Evolutionary conservation across 805 yeast species (phyloP).

Genomic region (Priceomyces castillae): DNA sequence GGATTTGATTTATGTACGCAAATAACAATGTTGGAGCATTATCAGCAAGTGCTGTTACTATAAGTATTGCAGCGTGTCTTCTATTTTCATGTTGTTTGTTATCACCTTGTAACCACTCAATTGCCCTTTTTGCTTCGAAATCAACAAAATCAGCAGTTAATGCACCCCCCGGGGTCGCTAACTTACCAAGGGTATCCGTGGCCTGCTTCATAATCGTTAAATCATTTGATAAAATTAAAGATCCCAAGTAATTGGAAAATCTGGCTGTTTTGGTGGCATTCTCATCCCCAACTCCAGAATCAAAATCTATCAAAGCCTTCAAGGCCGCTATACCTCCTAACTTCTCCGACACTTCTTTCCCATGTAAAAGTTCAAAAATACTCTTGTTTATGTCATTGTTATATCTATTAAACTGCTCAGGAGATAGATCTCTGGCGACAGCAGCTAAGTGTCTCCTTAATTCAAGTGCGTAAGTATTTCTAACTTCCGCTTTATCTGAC

Average conservation of each 20-base stretch:
- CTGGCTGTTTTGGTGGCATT: constrained; percentile 85
- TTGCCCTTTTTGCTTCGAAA: constrained; percentile 80
- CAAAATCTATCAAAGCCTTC: constrained; percentile 80
- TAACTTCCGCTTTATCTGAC: constrained; percentile 40
- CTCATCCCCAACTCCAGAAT: constrained; percentile 72
- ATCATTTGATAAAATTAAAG: constrained; percentile 78
- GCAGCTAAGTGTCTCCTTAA: constrained; percentile 66
- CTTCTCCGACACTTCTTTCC: constrained; percentile 66
- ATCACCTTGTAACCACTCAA: constrained; percentile 90
- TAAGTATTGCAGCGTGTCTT: constrained; percentile 86
- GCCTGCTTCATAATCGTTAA: constrained; percentile 83
- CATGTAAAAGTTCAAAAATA: constrained; percentile 80
- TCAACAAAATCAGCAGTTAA: constrained; percentile 91
- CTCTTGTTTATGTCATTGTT: constrained; percentile 84
- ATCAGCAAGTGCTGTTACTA: constrained; percentile 77
- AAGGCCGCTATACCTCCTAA: constrained; percentile 92
- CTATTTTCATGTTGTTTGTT: constrained; percentile 69
- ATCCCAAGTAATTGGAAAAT: constrained; percentile 82
- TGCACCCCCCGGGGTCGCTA: constrained; percentile 87
- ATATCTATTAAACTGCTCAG: constrained; percentile 78
- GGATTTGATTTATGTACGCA: constrained; percentile 70
- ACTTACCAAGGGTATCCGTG: constrained; percentile 79
- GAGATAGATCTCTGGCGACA: constrained; percentile 74
- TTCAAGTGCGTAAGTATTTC: constrained; percentile 62
- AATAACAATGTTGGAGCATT: constrained; percentile 84